Base-by-base conservation (phyloP, 164 flowering plant genomes). In the Warburgia ugandensis region DNA sequence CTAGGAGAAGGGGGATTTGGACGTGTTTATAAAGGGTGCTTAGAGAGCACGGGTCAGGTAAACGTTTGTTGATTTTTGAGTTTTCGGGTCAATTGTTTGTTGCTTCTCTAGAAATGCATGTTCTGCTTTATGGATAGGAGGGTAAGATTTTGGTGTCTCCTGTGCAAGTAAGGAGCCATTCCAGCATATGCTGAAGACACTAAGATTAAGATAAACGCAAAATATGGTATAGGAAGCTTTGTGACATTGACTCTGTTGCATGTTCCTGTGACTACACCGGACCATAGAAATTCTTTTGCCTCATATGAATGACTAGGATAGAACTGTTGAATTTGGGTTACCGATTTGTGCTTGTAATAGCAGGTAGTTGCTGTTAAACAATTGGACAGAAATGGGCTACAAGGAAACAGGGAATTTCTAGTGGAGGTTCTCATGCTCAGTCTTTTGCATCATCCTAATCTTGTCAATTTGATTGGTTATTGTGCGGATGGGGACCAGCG, bases 401-500 rank as follows among this genome's bases (percentile, higher is more conserved):
- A 69, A 46, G 73, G 73, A 46, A 69, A 69, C 54, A 53, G 73
- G 55, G 73, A 69, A 58, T 69, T 69, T 46, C 60, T 69, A 6
- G 73, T 69, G 51, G 73, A 69, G 59, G 73, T 69, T 54, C 67
- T 69, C 38, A 69, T 69, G 73, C 73, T 69, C 55, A 69, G 73
- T 51, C 70, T 69, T 50, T 52, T 69, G 23, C 73, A 69, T 59
- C 70, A 69, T 41, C 67, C 64, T n/a, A 65, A 69, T 40, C 66
- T 69, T 36, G 73, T 65, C 31, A 69, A 37, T 69, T 46, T 69
- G 48, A 69, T 65, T 41, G 73, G 73, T 19, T 69, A 69, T 38
- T 69, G 73, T 65, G 73, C 73, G 3, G 73, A 69, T 47, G 73
- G 73, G 53, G 73, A 69, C 38, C 73, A 69, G 58, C 69, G 73